Percentiles rank a stretch among this genome's conserved stretches.
These are phyloP conservation scores for Phaeosphaeriaceae sp. DNA, from an alignment of 2,329 filamentous ascomycete genomes.

Conservation along the genomic window DNA sequence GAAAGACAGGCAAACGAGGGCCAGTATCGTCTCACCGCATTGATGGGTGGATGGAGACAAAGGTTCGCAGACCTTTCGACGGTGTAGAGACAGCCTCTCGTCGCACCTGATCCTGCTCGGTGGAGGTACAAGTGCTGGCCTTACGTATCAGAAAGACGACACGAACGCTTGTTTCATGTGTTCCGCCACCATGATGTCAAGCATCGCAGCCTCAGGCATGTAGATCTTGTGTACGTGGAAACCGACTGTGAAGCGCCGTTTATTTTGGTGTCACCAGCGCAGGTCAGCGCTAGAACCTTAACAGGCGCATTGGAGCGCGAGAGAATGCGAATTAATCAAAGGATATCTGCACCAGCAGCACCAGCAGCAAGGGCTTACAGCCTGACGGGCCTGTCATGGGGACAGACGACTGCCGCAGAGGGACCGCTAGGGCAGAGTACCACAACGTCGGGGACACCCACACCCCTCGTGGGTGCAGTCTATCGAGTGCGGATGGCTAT, in stretches of 20 bases:
- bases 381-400: conserved; percentile 16
- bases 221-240: conserved; percentile 2
- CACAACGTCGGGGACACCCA: conserved; percentile 11
- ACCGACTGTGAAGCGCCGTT: conserved; percentile 13
- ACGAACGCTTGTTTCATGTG: conserved; percentile 9
- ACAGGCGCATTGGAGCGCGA: conserved; percentile 14
- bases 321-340: conserved; percentile 11
- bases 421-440: conserved; percentile 12
- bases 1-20: background rate
- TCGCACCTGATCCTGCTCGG: conserved; percentile 8
- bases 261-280: conserved; percentile 24
- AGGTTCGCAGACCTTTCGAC: conserved; percentile 7
- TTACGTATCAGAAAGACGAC: conserved; percentile 10
- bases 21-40: conserved; percentile 11
- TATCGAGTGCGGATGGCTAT: conserved; percentile 28
- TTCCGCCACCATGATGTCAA: conserved; percentile 13
- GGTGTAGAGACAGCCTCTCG: conserved; percentile 14
- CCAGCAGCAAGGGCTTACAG: conserved; percentile 17
- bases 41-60: conserved; percentile 1
- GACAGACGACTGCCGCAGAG: conserved; percentile 16
- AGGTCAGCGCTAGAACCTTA: conserved; percentile 30
- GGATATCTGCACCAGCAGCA: conserved; percentile 11
- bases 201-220: conserved; percentile 14
- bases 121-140: conserved; percentile 7
- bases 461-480: conserved; percentile 28